Base-by-base conservation (phyloP, 306 rosid genomes). In the Rosa chinensis region DNA sequence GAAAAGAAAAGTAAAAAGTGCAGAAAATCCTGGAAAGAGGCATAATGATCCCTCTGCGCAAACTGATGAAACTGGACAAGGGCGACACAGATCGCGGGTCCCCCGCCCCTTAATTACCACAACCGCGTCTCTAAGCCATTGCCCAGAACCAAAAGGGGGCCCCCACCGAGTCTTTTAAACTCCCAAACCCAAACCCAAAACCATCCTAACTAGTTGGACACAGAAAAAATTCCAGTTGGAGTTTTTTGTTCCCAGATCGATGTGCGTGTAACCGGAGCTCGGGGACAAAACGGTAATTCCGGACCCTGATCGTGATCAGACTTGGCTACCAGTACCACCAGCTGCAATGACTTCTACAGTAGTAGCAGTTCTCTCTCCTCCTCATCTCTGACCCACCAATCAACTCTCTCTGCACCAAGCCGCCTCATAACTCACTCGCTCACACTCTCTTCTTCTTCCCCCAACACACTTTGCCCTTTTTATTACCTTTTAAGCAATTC, bases 21-120 rank as follows among this genome's bases (percentile, higher is more conserved):
- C 49, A 32, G 47, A 20, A 43, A 49, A 17, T 1, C 32, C 53
- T 50, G 56, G 56, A 44, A 8, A 35, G 76, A 55, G 76, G 48
- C 77, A 81, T 79, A 84, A 79, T 79, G 81, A 89, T 73, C 81
- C 79, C 64, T 83, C 89, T 74, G 83, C 70, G 49, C 77, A 88
- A 85, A 83, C 85, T 70, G 85, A 77, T 77, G 83, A 86, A 80
- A 82, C 78, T 83, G 75, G 88, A 87, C 89, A 84, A 85, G 80
- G 88, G 88, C 84, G 86, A 86, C 79, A 73, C 93, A 83, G 89
- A 80, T 69, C 14, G 90, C 86, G 92, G 92, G 92, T 18, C 42
- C 89, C 90, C 3, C 28, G 1, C 6, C 6, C 81, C 75, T 88
- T 84, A 88, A 87, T 85, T 78, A 73, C 82, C 78, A 13, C 70